A percentile compares a stretch with the other conserved stretches of the same genome.
Evolutionary conservation across 768 basidiomycete species (phyloP).

Genomic region (Lactarius quietus): DNA sequence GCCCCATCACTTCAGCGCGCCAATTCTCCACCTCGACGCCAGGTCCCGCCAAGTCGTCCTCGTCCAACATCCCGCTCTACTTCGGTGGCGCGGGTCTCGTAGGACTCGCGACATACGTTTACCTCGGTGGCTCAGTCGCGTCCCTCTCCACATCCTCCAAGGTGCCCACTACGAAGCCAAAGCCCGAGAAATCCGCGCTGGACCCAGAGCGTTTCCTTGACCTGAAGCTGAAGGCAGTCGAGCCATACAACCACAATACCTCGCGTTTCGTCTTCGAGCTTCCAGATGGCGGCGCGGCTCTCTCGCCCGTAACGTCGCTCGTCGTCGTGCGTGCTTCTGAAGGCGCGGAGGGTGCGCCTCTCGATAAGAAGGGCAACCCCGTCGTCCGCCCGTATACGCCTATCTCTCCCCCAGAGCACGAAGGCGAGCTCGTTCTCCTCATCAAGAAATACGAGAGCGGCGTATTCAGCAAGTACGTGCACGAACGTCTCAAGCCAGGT

Average conservation of each 20-base stretch:
- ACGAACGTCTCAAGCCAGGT: constrained; percentile 67
- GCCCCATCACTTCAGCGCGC: too few relatives aligned
- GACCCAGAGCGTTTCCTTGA: constrained; percentile 73
- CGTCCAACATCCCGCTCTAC: constrained; percentile 45
- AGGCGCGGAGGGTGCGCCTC: constrained; percentile 39
- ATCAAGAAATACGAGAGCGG: constrained; percentile 85
- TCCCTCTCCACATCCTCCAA: constrained; percentile 19
- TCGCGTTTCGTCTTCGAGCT: constrained; percentile 79
- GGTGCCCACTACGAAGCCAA: constrained; percentile 30
- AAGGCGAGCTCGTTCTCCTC: constrained; percentile 75
- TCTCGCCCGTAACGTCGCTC: constrained; percentile 75
- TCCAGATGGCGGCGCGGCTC: constrained; percentile 71
- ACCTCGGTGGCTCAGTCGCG: constrained; percentile 39
- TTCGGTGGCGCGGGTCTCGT: constrained; percentile 43
- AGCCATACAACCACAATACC: constrained; percentile 85
- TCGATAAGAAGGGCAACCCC: constrained; percentile 81
- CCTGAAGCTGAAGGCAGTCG: constrained; percentile 76
- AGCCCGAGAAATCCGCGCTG: constrained; percentile 63
- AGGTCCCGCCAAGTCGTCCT: constrained; percentile 40
- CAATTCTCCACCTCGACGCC: not conserved
- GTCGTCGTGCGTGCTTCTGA: constrained; percentile 74
- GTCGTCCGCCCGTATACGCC: constrained; percentile 93
- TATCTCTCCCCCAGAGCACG: constrained; percentile 68
- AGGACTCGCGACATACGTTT: constrained; percentile 44
- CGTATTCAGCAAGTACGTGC: constrained; percentile 81